Percentiles rank a stretch among this genome's conserved stretches.
These are phyloP conservation scores for Clavispora santaluciae DNA, from an alignment of 805 yeast species.

Conservation along the genomic window DNA sequence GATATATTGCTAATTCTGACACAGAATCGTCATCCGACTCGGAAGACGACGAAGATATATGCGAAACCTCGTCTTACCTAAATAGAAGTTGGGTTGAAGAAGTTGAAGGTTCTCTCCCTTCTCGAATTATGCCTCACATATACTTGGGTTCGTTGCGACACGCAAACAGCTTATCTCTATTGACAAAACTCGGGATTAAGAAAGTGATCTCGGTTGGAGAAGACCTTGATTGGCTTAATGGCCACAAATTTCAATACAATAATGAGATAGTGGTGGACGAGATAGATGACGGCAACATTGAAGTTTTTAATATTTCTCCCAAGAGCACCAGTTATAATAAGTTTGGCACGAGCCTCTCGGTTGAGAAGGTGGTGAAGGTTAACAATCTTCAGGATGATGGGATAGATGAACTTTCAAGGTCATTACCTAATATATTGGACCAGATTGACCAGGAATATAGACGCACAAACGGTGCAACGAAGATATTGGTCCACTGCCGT, in stretches of 20 bases:
- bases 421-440: conserved; percentile 58
- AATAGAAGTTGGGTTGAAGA: conserved; percentile 33
- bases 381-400: conserved; percentile 88
- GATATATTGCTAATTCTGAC: conserved; percentile 26
- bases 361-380: conserved; percentile 54
- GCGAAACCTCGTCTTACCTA: conserved; percentile 1
- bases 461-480: conserved; percentile 8
- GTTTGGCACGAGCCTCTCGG: conserved; percentile 12
- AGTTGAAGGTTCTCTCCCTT: conserved; percentile 71
- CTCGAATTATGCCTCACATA: conserved; percentile 74
- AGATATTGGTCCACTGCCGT: conserved; percentile 78
- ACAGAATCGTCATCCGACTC: conserved; percentile 13
- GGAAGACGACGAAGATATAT: conserved; percentile 9
- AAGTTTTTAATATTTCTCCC: conserved; percentile 24
- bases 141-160: conserved; percentile 82
- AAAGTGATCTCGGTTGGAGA: conserved; percentile 88
- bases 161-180: conserved; percentile 65
- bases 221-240: conserved; percentile 55
- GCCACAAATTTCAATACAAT: conserved; percentile 22
- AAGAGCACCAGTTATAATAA: conserved; percentile 5
- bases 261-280: conserved; percentile 21
- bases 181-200: conserved; percentile 61
- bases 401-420: conserved; percentile 63
- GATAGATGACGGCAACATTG: conserved; percentile 28
- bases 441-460: conserved; percentile 48